These are phyloP conservation scores for Orbilia blumenaviensis DNA, from an alignment of 2,329 filamentous ascomycete species.

Conservation along the genomic window DNA sequence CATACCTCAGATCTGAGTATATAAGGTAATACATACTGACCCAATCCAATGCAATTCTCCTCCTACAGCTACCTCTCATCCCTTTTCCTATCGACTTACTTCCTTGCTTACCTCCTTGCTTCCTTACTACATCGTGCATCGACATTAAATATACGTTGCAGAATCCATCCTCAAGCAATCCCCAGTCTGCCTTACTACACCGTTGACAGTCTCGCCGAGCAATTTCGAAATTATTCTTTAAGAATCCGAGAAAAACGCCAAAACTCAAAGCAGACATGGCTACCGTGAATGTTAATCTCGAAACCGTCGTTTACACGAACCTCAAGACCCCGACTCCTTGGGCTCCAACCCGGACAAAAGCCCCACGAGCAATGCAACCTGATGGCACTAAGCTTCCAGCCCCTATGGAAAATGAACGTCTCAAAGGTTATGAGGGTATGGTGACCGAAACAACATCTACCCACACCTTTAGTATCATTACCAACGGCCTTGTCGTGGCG, in stretches of 20 bases:
- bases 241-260: background rate
- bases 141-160: too few species aligned
- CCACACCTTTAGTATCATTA: constrained; percentile 24
- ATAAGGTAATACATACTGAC: too few species aligned
- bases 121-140: too few species aligned
- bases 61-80: too few species aligned
- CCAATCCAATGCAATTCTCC: too few species aligned
- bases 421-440: background rate
- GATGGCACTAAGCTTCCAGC: background rate
- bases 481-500: constrained; percentile 21
- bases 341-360: background rate
- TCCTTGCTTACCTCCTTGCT: too few species aligned
- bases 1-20: too few species aligned
- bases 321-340: constrained; percentile 23
- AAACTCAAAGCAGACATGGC: background rate
- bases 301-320: constrained; percentile 12
- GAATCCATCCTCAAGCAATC: too few species aligned
- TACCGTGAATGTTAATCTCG: constrained; percentile 7
- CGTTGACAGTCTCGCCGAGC: background rate
- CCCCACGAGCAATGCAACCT: background rate
- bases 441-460: constrained; percentile 1
- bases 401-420: background rate
- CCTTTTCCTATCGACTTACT: too few species aligned
- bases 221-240: background rate
- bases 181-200: too few species aligned